Evolutionary conservation across 1,284 basidiomycete species (phyloP).

Genomic region (Fomitopsis schrenkii): DNA sequence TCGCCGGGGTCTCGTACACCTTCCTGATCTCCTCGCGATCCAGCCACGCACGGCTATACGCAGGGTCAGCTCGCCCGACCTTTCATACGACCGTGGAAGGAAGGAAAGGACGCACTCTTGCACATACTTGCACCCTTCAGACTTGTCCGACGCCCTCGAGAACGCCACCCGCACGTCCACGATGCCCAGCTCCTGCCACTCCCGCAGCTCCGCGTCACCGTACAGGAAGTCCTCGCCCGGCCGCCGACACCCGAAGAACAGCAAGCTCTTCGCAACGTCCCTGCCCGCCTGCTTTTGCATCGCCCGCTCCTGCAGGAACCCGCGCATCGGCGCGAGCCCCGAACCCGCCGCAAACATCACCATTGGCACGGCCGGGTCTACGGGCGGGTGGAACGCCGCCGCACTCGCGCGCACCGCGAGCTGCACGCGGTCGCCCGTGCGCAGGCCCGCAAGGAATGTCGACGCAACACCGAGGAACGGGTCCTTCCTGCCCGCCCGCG

Average conservation of each 20-base stretch:
- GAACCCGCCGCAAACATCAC: slow-evolving; percentile 49
- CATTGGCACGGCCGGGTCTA: slow-evolving; percentile 38
- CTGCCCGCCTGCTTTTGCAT: slow-evolving; percentile 42
- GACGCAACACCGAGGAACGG: slow-evolving; percentile 46
- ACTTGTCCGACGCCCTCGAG: slow-evolving; percentile 34
- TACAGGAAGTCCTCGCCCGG: slow-evolving; percentile 22
- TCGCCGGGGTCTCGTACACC: slow-evolving; percentile 39
- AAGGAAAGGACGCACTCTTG: slow-evolving; percentile 26
- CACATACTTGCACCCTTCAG: slow-evolving; percentile 39
- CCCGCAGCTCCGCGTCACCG: no score
- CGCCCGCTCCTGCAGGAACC: slow-evolving; percentile 51
- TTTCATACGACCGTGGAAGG: not conserved
- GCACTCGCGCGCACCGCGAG: slow-evolving; percentile 41
- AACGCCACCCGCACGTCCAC: slow-evolving; percentile 49
- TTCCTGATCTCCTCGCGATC: slow-evolving; percentile 35
- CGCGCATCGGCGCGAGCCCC: slow-evolving; percentile 49
- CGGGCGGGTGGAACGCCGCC: slow-evolving; percentile 44
- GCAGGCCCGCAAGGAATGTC: slow-evolving; percentile 41
- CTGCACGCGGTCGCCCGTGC: slow-evolving; percentile 40
- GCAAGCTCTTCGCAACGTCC: slow-evolving; percentile 36
- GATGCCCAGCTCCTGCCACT: slow-evolving; percentile 33
- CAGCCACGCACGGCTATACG: slow-evolving; percentile 40
- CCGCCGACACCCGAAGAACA: slow-evolving; percentile 49
- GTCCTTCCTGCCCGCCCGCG: slow-evolving; percentile 29
- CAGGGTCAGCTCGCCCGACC: not conserved